These are phyloP conservation scores for Penstemon barbatus DNA, from an alignment of 257 asterid species.

Conservation along the genomic window DNA sequence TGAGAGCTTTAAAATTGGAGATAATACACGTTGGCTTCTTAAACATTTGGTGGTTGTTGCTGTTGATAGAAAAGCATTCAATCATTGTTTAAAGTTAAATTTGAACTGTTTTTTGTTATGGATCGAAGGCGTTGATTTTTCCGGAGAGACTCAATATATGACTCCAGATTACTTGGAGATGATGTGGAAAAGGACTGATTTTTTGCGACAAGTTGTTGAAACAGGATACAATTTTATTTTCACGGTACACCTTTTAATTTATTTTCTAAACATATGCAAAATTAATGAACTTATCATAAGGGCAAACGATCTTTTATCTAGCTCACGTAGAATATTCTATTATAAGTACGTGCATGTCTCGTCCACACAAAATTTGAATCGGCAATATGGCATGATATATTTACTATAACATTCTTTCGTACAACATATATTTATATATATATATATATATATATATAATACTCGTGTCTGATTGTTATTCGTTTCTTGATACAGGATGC, in stretches of 20 bases:
- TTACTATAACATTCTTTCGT: not conserved
- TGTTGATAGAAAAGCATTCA: conserved; percentile 13
- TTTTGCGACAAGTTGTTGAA: conserved; percentile 10
- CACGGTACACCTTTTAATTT: conserved; percentile 9
- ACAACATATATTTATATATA: too few relatives aligned
- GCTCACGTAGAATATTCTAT: not conserved
- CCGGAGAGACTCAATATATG: conserved; percentile 18
- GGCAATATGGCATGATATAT: not conserved
- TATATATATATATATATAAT: too few relatives aligned
- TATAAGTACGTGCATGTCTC: not conserved
- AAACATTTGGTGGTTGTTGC: conserved; percentile 21
- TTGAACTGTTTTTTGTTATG: conserved; percentile 11
- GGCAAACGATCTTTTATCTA: not conserved
- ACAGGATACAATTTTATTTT: conserved; percentile 23
- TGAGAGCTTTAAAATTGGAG: too few relatives aligned
- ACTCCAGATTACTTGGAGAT: conserved; percentile 23
- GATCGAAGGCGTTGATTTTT: conserved; percentile 19
- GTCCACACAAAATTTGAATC: not conserved
- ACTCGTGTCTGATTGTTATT: not conserved
- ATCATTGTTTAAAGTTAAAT: conserved; percentile 9
- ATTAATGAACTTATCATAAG: too few relatives aligned
- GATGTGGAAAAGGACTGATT: conserved; percentile 25
- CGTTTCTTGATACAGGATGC: conserved; percentile 2
- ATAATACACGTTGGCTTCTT: too few relatives aligned
- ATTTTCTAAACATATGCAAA: not conserved